These are phyloP conservation scores for Scedosporium apiospermum DNA, from an alignment of 2,329 filamentous ascomycete genomes.

Conservation along the genomic window DNA sequence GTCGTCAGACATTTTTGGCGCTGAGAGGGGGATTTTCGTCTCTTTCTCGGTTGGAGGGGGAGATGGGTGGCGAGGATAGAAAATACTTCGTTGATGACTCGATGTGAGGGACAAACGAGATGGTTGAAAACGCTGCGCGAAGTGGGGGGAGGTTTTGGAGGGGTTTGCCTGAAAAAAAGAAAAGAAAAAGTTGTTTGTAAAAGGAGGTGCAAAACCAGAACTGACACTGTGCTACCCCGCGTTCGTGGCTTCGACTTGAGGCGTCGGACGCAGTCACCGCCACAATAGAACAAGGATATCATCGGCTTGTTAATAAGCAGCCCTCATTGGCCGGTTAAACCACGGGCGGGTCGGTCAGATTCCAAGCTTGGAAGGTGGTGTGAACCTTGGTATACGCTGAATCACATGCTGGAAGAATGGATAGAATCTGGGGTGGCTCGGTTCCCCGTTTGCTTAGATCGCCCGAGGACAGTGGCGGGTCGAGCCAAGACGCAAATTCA, in stretches of 20 bases:
- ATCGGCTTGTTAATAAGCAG: no score
- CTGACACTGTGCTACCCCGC: slow-evolving; percentile 2
- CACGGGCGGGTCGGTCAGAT: no score
- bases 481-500: no score
- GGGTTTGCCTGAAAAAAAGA: not conserved
- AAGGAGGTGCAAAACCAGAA: not conserved
- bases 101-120: not conserved
- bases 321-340: no score
- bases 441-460: not conserved
- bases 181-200: not conserved
- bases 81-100: not conserved
- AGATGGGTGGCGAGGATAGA: not conserved
- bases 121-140: not conserved
- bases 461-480: not conserved
- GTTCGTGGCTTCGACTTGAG: slow-evolving; percentile 1
- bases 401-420: not conserved
- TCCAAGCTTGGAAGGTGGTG: no score
- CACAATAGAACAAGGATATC: no score
- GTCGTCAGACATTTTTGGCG: slow-evolving; percentile 49
- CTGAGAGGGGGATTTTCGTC: not conserved
- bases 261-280: not conserved
- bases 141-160: not conserved
- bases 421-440: not conserved
- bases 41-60: not conserved
- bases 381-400: not conserved